phyloP scores from a whole-genome alignment of 768 basidiomycete genomes.

The Leccinum longicurvipes region DNA sequence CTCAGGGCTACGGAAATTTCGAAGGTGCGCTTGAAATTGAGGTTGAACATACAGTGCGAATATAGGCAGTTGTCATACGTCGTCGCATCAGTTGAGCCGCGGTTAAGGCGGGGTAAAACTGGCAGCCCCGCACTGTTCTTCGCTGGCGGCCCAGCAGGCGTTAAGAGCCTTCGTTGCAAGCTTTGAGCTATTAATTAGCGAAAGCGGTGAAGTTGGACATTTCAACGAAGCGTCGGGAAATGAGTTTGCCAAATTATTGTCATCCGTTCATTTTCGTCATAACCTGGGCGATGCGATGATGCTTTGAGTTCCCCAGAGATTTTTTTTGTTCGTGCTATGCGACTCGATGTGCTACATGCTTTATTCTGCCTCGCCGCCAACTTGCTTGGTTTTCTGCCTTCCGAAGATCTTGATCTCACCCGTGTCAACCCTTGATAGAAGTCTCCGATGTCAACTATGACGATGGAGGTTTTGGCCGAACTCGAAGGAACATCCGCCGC shows the following conservation, averaged over 20 bases:
- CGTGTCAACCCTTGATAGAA: slow-evolving; percentile 52
- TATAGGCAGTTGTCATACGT: slow-evolving; percentile 37
- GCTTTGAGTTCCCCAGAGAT: slow-evolving; percentile 24
- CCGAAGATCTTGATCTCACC: slow-evolving; percentile 46
- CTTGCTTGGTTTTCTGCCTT: slow-evolving; percentile 40
- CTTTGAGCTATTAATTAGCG: slow-evolving; percentile 48
- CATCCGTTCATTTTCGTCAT: slow-evolving; percentile 17
- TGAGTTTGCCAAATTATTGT: slow-evolving; percentile 23
- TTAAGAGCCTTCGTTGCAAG: slow-evolving; percentile 38
- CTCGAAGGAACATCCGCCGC: slow-evolving; percentile 55
- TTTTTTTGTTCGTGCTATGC: slow-evolving; percentile 23
- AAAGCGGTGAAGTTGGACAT: slow-evolving; percentile 40
- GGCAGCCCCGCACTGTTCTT: slow-evolving; percentile 31
- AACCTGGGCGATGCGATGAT: slow-evolving; percentile 16
- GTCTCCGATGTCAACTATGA: slow-evolving; percentile 55
- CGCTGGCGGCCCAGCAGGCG: slow-evolving; percentile 24
- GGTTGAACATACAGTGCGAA: slow-evolving; percentile 48
- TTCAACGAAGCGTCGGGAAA: slow-evolving; percentile 27
- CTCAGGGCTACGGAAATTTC: slow-evolving; percentile 62
- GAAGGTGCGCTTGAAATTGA: slow-evolving; percentile 87
- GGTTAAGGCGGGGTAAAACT: slow-evolving; percentile 51
- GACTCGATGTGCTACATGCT: slow-evolving; percentile 44
- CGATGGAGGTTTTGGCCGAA: slow-evolving; percentile 47
- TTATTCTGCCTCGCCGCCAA: slow-evolving; percentile 41
- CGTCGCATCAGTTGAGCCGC: slow-evolving; percentile 39